These are phyloP conservation scores for Phanerodontia chrysosporium DNA, from an alignment of 768 basidiomycete species.

Conservation along the genomic window DNA sequence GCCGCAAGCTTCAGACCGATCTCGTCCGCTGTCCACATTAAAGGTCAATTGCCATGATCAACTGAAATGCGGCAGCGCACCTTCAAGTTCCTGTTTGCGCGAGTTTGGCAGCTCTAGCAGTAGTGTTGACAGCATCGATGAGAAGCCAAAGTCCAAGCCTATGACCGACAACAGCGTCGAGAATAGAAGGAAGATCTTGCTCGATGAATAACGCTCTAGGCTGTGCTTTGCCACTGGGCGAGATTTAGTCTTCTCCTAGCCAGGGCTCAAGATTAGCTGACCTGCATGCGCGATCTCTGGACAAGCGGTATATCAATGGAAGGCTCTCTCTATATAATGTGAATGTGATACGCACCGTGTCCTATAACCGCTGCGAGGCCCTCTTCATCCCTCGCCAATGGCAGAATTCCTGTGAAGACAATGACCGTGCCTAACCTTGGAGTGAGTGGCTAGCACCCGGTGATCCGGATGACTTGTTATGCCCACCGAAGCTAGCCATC, in stretches of 20 bases:
- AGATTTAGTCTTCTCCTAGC: background rate
- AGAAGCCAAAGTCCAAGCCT: slow-evolving; percentile 55
- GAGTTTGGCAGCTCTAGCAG: slow-evolving; percentile 79
- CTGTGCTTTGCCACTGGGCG: slow-evolving; percentile 50
- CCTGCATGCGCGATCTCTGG: slow-evolving; percentile 81
- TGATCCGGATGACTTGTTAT: too few species aligned
- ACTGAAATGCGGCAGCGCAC: too few species aligned
- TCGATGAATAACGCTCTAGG: slow-evolving; percentile 42
- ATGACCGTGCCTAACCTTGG: slow-evolving; percentile 67
- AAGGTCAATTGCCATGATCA: background rate
- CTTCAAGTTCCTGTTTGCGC: slow-evolving; percentile 77
- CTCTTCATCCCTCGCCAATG: slow-evolving; percentile 70
- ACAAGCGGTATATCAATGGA: background rate
- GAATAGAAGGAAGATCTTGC: slow-evolving; percentile 38
- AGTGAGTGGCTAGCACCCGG: too few species aligned
- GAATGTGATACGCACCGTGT: slow-evolving; percentile 53
- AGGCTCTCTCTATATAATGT: background rate
- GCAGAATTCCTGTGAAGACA: slow-evolving; percentile 87
- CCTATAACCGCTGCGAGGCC: slow-evolving; percentile 82
- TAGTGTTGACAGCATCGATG: slow-evolving; percentile 41
- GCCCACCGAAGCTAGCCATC: slow-evolving; percentile 70
- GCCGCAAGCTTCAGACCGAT: slow-evolving; percentile 81
- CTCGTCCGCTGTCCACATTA: slow-evolving; percentile 58
- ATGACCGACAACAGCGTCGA: slow-evolving; percentile 41
- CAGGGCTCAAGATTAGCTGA: slow-evolving; percentile 30